Evolutionary conservation across 306 rosid species (phyloP).

Genomic region (Acacia crassicarpa): DNA sequence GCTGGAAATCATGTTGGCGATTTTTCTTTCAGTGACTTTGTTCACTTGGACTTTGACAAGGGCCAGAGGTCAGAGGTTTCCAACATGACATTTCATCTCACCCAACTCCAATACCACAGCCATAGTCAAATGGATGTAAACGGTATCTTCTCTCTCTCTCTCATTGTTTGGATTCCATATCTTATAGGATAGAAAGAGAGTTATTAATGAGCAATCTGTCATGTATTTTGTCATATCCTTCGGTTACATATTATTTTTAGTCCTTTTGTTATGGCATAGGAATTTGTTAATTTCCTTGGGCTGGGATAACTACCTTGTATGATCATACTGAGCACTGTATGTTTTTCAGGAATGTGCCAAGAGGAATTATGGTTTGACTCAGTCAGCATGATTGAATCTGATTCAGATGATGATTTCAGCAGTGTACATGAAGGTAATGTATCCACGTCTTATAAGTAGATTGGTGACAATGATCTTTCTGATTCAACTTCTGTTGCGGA

Average conservation of each 20-base stretch:
- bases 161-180: not conserved
- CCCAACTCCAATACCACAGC: conserved; percentile 70
- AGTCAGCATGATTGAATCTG: conserved; percentile 71
- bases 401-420: conserved; percentile 83
- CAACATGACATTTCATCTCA: conserved; percentile 61
- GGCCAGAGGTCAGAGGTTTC: conserved; percentile 77
- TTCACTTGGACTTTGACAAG: conserved; percentile 65
- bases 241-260: conserved; percentile 14
- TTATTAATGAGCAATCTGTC: not conserved
- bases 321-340: conserved; percentile 12
- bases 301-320: conserved; percentile 19
- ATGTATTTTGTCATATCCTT: conserved; percentile 1
- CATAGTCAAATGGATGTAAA: conserved; percentile 66
- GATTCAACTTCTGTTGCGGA: conserved; percentile 15
- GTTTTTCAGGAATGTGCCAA: conserved; percentile 57
- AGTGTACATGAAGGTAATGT: conserved; percentile 84
- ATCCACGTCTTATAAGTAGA: not conserved
- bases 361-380: conserved; percentile 95
- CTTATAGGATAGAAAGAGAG: not conserved
- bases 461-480: not conserved
- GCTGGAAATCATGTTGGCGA: conserved; percentile 51
- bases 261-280: conserved; percentile 18
- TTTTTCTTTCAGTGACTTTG: conserved; percentile 51
- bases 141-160: conserved; percentile 37
- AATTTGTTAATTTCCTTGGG: conserved; percentile 16